Evolutionary conservation across 2,329 filamentous ascomycete species (phyloP).

Genomic region (Penicillium oxalicum): DNA sequence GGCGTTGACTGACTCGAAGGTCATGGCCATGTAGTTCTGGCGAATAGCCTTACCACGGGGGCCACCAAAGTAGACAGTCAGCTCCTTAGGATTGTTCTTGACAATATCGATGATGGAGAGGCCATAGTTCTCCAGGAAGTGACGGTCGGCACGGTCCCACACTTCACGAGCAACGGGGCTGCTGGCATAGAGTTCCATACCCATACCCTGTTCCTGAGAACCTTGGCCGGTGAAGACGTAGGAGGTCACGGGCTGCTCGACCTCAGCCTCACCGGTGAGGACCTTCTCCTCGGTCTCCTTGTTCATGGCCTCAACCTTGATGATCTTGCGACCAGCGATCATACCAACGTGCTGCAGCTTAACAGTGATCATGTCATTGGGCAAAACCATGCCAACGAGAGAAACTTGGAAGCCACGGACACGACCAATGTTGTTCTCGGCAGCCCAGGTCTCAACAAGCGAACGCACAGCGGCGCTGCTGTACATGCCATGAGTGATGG

Average conservation of each 20-base stretch:
- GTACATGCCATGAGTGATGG: conserved; percentile 99
- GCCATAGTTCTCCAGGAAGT: conserved; percentile 97
- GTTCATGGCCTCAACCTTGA: conserved; percentile 96
- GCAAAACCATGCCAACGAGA: conserved; percentile 96
- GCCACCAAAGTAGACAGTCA: conserved; percentile 96
- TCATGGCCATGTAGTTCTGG: conserved; percentile 99
- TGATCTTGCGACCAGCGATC: conserved; percentile 97
- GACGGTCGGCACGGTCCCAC: conserved; percentile 95
- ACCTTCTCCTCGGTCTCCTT: conserved; percentile 96
- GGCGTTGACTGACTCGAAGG: conserved; percentile 91
- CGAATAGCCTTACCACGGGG: conserved; percentile 95
- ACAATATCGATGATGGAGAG: conserved; percentile 99
- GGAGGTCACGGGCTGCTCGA: conserved; percentile 92
- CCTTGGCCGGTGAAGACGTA: conserved; percentile 99
- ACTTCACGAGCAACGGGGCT: conserved; percentile 93
- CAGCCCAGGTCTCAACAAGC: conserved; percentile 96
- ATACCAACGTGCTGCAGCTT: conserved; percentile 96
- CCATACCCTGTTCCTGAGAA: conserved; percentile 98
- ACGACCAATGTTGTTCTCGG: conserved; percentile 95
- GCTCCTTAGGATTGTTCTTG: conserved; percentile 98
- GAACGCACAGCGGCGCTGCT: conserved; percentile 93
- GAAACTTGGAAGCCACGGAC: conserved; percentile 96
- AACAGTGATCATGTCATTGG: conserved; percentile 90
- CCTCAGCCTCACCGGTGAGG: conserved; percentile 87
- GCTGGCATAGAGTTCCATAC: conserved; percentile 95